Evolutionary conservation across 1,139 yeast species (phyloP).

Genomic region (Meyerozyma carpophila): DNA sequence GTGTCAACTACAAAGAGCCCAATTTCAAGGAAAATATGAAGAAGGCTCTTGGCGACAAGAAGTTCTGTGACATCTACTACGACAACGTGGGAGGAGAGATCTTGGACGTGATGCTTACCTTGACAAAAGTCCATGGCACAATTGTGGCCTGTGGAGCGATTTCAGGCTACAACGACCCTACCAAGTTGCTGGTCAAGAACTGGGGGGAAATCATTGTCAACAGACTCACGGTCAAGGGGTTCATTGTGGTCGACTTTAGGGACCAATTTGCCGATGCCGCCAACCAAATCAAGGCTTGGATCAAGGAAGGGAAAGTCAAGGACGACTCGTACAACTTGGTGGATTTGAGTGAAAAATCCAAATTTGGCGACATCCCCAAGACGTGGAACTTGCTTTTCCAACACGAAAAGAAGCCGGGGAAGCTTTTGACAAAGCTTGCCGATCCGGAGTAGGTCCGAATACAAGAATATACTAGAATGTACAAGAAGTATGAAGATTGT

Average conservation of each 20-base stretch:
- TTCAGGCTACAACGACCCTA: conserved; percentile 21
- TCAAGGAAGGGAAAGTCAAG: conserved; percentile 16
- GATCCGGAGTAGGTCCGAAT: not conserved
- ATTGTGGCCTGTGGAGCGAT: conserved; percentile 27
- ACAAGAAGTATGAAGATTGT: too few species aligned
- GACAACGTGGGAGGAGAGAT: conserved; percentile 22
- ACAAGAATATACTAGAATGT: too few species aligned
- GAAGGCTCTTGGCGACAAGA: conserved; percentile 12
- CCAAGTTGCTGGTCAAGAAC: conserved; percentile 10
- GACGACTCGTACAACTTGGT: conserved; percentile 24
- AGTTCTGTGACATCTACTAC: conserved; percentile 15
- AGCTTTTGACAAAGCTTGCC: conserved; percentile 20
- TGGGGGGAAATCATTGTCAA: conserved; percentile 23
- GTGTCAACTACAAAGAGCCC: conserved; percentile 47
- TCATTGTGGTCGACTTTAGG: conserved; percentile 16
- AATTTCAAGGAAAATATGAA: conserved; percentile 9
- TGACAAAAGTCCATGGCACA: conserved; percentile 17
- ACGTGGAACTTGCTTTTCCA: conserved; percentile 40
- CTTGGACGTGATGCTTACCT: conserved; percentile 15
- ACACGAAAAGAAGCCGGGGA: conserved; percentile 24
- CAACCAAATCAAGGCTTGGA: conserved; percentile 13
- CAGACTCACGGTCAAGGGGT: conserved; percentile 17
- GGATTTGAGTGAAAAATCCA: conserved; percentile 26
- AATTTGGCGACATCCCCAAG: conserved; percentile 34
- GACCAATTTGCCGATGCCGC: conserved; percentile 9